A percentile compares a stretch with the other conserved stretches of the same genome.
phyloP scores from a whole-genome alignment of 2,329 filamentous ascomycete species.

The Ilyonectria sp. region DNA sequence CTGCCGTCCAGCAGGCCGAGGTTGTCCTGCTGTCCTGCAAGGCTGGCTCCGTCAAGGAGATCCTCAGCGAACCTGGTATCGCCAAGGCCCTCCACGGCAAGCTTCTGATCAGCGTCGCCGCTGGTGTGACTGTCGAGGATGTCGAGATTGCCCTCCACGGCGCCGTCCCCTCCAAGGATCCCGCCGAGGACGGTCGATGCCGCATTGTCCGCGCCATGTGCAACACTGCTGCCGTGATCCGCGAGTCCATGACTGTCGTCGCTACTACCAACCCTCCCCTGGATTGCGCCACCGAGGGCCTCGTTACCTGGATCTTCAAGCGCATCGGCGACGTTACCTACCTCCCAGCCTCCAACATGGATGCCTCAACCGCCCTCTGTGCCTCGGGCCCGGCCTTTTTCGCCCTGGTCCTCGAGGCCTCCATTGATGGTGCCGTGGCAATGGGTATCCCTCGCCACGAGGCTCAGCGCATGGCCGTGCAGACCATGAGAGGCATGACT shows the following conservation, averaged over 20 bases:
- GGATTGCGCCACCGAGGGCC: conserved; percentile 63
- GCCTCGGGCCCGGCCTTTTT: conserved; percentile 85
- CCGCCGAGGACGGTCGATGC: conserved; percentile 66
- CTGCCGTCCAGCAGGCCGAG: conserved; percentile 77
- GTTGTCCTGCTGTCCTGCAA: conserved; percentile 87
- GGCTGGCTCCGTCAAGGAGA: conserved; percentile 78
- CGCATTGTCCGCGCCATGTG: conserved; percentile 85
- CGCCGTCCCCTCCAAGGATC: conserved; percentile 62
- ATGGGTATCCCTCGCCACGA: conserved; percentile 83
- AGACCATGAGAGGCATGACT: conserved; percentile 83
- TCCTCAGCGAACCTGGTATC: conserved; percentile 79
- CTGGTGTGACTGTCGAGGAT: conserved; percentile 80
- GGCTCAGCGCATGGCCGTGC: conserved; percentile 83
- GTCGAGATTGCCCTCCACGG: conserved; percentile 77
- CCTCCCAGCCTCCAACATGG: conserved; percentile 78
- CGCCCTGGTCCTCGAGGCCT: conserved; percentile 80
- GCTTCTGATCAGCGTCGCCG: conserved; percentile 85
- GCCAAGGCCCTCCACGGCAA: conserved; percentile 82
- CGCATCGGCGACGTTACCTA: conserved; percentile 80
- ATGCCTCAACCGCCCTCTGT: conserved; percentile 81
- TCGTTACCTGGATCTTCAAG: conserved; percentile 84
- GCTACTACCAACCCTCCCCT: conserved; percentile 73
- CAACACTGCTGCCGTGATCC: conserved; percentile 84
- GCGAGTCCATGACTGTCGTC: conserved; percentile 88
- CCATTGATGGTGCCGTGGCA: conserved; percentile 83